Conservation (phyloP, 108 stramenopile genomes). For the Fragilariopsis cylindrus region DNA sequence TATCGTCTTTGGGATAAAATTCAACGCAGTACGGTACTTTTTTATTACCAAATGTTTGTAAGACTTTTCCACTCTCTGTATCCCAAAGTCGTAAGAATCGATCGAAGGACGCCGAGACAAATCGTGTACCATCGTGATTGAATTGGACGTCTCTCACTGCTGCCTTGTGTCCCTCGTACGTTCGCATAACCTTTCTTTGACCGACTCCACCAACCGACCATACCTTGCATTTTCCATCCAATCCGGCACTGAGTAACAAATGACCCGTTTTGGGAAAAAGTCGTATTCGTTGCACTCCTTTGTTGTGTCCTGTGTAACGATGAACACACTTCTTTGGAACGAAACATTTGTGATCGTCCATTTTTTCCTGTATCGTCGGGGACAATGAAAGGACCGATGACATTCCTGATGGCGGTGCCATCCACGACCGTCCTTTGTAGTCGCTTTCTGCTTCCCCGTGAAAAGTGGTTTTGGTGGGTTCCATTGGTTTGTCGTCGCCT, state of each 20-base stretch:
- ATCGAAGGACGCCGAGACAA: slow-evolving; percentile 93
- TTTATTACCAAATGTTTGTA: slow-evolving; percentile 90
- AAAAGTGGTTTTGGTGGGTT: slow-evolving; percentile 74
- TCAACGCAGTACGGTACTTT: slow-evolving; percentile 93
- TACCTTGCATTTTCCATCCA: slow-evolving; percentile 94
- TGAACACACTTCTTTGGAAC: slow-evolving; percentile 95
- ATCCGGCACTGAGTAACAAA: slow-evolving; percentile 91
- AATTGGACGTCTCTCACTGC: slow-evolving; percentile 94
- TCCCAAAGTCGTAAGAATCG: slow-evolving; percentile 95
- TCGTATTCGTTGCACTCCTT: slow-evolving; percentile 97
- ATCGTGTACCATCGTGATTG: slow-evolving; percentile 84
- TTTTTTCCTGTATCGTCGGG: slow-evolving; percentile 20
- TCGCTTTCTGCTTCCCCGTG: slow-evolving; percentile 87
- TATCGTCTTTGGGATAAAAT: slow-evolving; percentile 95
- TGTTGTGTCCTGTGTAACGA: slow-evolving; percentile 88
- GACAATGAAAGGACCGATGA: slow-evolving; percentile 35
- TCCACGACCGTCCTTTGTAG: slow-evolving; percentile 96
- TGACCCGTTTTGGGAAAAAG: slow-evolving; percentile 97
- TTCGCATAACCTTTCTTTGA: slow-evolving; percentile 72
- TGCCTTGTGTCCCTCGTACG: slow-evolving; percentile 93
- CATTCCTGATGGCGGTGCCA: slow-evolving; percentile 81
- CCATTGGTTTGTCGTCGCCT: slow-evolving; percentile 63
- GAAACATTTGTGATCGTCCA: slow-evolving; percentile 91
- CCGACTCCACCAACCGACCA: slow-evolving; percentile 67
- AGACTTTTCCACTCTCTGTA: slow-evolving; percentile 90